phyloP scores from a whole-genome alignment of 176 grass and related monocot genomes.

The Raddia distichophylla region DNA sequence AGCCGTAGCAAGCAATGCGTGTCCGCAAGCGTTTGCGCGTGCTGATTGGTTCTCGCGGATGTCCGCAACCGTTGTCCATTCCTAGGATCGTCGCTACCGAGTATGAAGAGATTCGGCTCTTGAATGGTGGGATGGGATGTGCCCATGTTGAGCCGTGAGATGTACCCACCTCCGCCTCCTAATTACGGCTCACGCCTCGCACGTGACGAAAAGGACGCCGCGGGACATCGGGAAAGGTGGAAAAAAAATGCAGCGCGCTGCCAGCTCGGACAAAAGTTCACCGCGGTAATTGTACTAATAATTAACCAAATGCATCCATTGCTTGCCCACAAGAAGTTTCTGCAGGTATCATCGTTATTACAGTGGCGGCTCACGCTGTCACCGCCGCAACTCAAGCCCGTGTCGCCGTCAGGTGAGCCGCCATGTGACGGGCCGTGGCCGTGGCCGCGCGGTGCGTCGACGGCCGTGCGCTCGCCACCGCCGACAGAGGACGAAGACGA shows the following conservation, averaged over 20 bases:
- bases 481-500: neutral
- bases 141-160: neutral
- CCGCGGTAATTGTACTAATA: neutral
- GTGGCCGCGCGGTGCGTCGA: too few relatives aligned
- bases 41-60: neutral
- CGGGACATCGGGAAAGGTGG: neutral
- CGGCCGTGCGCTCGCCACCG: neutral
- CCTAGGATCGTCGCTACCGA: neutral
- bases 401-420: neutral
- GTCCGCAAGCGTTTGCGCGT: too few relatives aligned
- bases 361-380: neutral
- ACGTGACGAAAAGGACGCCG: constrained; percentile 31
- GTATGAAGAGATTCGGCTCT: neutral
- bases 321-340: neutral
- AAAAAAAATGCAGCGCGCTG: neutral
- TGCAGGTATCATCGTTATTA: neutral
- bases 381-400: neutral
- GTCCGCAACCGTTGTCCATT: neutral
- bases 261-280: constrained; percentile 24
- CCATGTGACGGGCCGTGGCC: neutral
- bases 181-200: constrained; percentile 29
- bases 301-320: neutral
- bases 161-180: neutral
- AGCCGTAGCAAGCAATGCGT: too few relatives aligned
- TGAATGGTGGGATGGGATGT: neutral